Base-by-base conservation (phyloP, 768 basidiomycete species). In the Tephrocybe sp. region DNA sequence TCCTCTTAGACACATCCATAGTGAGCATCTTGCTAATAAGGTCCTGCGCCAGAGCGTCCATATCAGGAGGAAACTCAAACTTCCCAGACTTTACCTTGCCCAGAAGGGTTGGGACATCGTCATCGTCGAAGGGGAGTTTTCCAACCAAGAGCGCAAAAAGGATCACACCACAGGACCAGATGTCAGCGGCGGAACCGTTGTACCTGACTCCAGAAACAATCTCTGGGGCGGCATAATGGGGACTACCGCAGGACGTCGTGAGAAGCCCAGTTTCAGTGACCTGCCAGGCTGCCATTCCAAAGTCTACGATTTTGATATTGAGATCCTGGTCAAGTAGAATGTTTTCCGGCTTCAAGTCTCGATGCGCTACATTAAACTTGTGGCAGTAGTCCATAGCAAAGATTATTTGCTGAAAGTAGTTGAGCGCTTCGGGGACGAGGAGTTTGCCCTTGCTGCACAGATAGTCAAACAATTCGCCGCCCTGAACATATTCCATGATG, bases 241-340 rank as follows among this genome's bases (percentile, higher is more conserved):
- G 94, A 57, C 89, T 92, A 24, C 94, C 94, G 57, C 94, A 97
- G 19, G 88, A 87, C 0, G 94, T 97, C 59, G 79, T 78, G 42
- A 97, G 75, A 33, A 76, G 73, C 11, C 69, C 74, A 42, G 68
- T 71, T 9, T 65, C 56, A 30, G 77, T 75, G 52, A 80, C 79
- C 67, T 93, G 89, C 86, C 90, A 94, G 27, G 89, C 88, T 3
- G 94, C 93, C 90, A 97, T 94, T n/a, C 94, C 94, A 63, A 97
- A 94, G 69, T 97, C 94, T 2, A 91, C 93, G 27, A 97, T 84
- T 64, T 95, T 98, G 79, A 97, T 85, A 57, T 92, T 93, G 55
- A 78, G 80, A 59, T 90, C 72, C 31, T 78, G 73, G 71, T 92
- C 90, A 42, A 95, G 81, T 44, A 98, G 75, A 24, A 98, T 74